phyloP scores from a whole-genome alignment of 2,329 filamentous ascomycete species.

The Dichotomopilus funicola region DNA sequence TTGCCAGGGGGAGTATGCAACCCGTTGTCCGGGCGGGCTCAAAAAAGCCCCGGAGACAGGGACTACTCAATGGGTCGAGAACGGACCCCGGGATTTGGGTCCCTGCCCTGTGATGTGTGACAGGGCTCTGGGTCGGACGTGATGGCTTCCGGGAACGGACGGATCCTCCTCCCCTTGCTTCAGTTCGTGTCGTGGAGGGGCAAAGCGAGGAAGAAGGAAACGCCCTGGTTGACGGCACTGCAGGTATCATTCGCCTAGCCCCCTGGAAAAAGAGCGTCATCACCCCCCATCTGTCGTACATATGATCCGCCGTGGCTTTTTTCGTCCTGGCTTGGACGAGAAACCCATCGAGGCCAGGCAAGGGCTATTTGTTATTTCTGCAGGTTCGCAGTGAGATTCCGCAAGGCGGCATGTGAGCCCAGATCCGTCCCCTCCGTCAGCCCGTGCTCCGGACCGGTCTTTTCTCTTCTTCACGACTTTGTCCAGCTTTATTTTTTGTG shows the following conservation, averaged over 20 bases:
- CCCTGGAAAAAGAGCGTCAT: background rate
- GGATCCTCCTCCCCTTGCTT: conserved; percentile 1
- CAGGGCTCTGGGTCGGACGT: background rate
- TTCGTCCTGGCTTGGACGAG: too few relatives aligned
- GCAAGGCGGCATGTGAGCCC: too few relatives aligned
- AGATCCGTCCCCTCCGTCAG: too few relatives aligned
- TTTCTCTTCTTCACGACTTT: conserved; percentile 10
- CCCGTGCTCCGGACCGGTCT: background rate
- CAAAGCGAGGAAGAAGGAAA: too few relatives aligned
- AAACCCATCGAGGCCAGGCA: background rate
- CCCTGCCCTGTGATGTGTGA: conserved; percentile 4
- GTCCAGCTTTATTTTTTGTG: conserved; percentile 8
- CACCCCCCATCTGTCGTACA: background rate
- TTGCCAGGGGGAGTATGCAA: too few relatives aligned
- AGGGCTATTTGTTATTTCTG: background rate
- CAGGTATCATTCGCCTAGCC: background rate
- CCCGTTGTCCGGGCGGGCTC: too few relatives aligned
- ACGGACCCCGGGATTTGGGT: background rate
- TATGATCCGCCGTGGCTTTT: conserved; percentile 10
- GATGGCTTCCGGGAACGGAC: conserved; percentile 1
- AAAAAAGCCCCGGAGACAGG: too few relatives aligned
- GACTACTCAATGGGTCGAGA: too few relatives aligned
- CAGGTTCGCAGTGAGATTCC: too few relatives aligned
- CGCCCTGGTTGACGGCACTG: background rate
- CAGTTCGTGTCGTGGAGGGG: background rate